Evolutionary conservation across 352 stramenopile species (phyloP).

Genomic region (Thalassiosira exigua): DNA sequence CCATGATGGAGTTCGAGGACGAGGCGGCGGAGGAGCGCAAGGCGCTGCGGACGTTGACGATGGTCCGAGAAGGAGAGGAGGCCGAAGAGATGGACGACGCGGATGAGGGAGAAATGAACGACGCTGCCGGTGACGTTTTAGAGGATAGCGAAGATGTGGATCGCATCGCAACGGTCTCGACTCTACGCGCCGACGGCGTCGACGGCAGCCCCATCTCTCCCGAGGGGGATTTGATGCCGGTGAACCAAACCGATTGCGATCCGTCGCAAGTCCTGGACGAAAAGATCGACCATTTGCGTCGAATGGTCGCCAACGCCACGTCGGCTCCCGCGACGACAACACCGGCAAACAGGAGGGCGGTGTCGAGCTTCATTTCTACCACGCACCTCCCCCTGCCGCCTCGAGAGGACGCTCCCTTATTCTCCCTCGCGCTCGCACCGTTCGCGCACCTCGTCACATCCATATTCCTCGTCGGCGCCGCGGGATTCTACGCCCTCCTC

Average conservation of each 20-base stretch:
- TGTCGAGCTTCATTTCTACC: constrained; percentile 15
- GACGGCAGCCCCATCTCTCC: neutral
- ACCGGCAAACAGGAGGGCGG: neutral
- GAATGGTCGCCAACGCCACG: constrained; percentile 31
- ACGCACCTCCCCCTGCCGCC: constrained; percentile 50
- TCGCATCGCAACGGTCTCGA: neutral
- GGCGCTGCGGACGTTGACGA: constrained; percentile 17
- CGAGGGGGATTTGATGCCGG: neutral
- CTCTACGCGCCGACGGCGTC: neutral
- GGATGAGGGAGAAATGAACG: neutral
- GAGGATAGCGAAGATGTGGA: neutral
- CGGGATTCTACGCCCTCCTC: constrained; percentile 40
- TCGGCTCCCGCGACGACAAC: neutral
- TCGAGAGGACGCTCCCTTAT: constrained; percentile 32
- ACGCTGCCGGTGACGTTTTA: neutral
- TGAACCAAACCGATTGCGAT: constrained; percentile 8
- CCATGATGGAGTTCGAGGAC: constrained; percentile 17
- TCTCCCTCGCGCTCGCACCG: constrained; percentile 41
- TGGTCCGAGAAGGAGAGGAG: constrained; percentile 24
- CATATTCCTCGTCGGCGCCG: constrained; percentile 30
- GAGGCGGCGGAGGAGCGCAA: constrained; percentile 13
- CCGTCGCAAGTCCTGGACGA: neutral
- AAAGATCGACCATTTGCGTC: constrained; percentile 34
- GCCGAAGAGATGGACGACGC: neutral
- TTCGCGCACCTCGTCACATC: constrained; percentile 42